Evolutionary conservation across 108 stramenopile species (phyloP).

Genomic region (Chaetoceros tenuissimus): DNA sequence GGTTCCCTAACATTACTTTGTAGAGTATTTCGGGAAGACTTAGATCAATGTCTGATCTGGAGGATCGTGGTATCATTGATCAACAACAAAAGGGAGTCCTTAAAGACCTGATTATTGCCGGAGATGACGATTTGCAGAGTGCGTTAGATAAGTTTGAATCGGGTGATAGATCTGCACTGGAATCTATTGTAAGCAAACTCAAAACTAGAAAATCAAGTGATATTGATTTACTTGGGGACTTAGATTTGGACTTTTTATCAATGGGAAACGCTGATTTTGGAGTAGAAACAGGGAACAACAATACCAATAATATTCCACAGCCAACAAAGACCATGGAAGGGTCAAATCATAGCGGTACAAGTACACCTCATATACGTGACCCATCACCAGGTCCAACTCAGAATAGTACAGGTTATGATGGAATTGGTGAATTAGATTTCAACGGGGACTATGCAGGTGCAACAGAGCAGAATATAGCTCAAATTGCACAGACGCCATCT

Average conservation of each 20-base stretch:
- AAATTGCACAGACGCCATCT: constrained; percentile 6
- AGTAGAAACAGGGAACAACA: constrained; percentile 13
- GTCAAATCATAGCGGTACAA: constrained; percentile 10
- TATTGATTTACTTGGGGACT: constrained; percentile 76
- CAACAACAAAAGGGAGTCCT: constrained; percentile 77
- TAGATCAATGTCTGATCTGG: constrained; percentile 72
- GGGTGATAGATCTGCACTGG: constrained; percentile 65
- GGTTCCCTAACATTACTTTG: background rate
- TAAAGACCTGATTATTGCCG: constrained; percentile 86
- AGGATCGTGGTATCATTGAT: constrained; percentile 78
- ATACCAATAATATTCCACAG: background rate
- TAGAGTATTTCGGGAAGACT: constrained; percentile 78
- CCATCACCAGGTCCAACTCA: constrained; percentile 1
- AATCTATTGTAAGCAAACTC: constrained; percentile 65
- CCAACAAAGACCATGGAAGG: background rate
- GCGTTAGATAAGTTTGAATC: constrained; percentile 84
- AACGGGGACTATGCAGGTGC: constrained; percentile 38
- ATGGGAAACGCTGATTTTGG: constrained; percentile 31
- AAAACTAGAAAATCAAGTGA: constrained; percentile 36
- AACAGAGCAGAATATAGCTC: background rate
- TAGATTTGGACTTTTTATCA: constrained; percentile 83
- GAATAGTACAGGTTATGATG: constrained; percentile 30
- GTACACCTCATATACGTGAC: background rate
- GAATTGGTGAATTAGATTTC: constrained; percentile 74
- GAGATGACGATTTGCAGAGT: constrained; percentile 63